Evolutionary conservation across 768 basidiomycete species (phyloP).

Genomic region (Lyophyllum atratum): DNA sequence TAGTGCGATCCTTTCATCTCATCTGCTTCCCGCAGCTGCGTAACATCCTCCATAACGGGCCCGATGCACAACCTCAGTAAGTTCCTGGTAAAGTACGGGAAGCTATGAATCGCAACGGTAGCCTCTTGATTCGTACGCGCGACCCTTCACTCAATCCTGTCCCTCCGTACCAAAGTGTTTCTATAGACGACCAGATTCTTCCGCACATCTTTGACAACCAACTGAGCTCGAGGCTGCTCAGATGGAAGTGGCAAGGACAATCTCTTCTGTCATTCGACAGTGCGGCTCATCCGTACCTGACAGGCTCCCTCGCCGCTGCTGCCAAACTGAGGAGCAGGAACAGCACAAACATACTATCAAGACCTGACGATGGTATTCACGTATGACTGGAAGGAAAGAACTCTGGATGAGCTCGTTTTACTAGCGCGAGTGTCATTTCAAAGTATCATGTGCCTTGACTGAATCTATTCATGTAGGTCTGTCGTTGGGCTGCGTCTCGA

Average conservation of each 20-base stretch:
- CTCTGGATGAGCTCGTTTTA: conserved; percentile 36
- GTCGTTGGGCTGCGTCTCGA: neutral
- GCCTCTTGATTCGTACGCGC: conserved; percentile 7
- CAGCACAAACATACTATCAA: conserved; percentile 38
- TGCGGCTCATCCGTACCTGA: too few relatives aligned
- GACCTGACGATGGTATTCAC: conserved; percentile 47
- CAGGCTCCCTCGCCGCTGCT: conserved; percentile 46
- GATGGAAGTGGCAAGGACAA: neutral
- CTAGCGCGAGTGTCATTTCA: conserved; percentile 3
- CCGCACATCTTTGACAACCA: neutral
- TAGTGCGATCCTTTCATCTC: too few relatives aligned
- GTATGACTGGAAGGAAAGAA: conserved; percentile 46
- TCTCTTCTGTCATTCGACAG: neutral
- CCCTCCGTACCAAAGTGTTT: too few relatives aligned
- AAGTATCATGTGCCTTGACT: neutral
- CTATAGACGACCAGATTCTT: conserved; percentile 5
- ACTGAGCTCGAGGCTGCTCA: conserved; percentile 1
- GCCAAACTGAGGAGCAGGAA: conserved; percentile 47
- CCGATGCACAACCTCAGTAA: conserved; percentile 28
- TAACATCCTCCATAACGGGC: conserved; percentile 16
- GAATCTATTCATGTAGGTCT: neutral
- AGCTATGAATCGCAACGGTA: conserved; percentile 30
- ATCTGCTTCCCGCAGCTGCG: neutral
- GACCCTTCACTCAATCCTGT: neutral
- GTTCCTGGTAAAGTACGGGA: conserved; percentile 31